Evolutionary conservation across 345 rosid genomes (phyloP).

Genomic region (Aquilaria yunnanensis): DNA sequence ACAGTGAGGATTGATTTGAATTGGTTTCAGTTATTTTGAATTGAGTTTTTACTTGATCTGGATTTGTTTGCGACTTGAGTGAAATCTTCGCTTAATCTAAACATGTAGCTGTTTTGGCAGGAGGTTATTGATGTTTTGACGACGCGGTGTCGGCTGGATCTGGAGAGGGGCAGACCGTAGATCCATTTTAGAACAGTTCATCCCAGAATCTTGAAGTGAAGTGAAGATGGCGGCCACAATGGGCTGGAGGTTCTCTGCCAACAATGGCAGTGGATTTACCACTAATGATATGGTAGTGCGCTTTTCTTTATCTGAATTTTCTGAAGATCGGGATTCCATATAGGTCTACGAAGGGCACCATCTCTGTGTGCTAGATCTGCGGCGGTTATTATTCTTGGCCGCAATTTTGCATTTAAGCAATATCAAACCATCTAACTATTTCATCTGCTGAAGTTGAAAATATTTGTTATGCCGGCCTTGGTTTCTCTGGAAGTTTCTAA

Average conservation of each 20-base stretch:
- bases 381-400: too few relatives aligned
- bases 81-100: background rate
- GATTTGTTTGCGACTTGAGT: constrained; percentile 4
- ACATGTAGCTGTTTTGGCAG: constrained; percentile 22
- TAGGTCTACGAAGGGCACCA: too few relatives aligned
- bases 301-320: background rate
- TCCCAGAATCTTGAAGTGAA: constrained; percentile 34
- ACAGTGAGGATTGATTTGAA: background rate
- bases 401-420: background rate
- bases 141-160: constrained; percentile 42
- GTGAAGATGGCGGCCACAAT: constrained; percentile 66
- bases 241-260: constrained; percentile 79
- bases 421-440: background rate
- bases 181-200: constrained; percentile 14
- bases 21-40: constrained; percentile 2
- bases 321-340: background rate
- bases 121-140: constrained; percentile 60
- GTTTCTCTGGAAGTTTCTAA: background rate
- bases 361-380: too few relatives aligned
- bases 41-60: constrained; percentile 29
- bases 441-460: background rate
- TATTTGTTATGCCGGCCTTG: constrained; percentile 17
- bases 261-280: constrained; percentile 70
- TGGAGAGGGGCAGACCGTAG: constrained; percentile 35
- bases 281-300: constrained; percentile 53